Evolutionary conservation across 2,329 filamentous ascomycete genomes (phyloP).

Genomic region (Graphilbum ipis-grandicollis): DNA sequence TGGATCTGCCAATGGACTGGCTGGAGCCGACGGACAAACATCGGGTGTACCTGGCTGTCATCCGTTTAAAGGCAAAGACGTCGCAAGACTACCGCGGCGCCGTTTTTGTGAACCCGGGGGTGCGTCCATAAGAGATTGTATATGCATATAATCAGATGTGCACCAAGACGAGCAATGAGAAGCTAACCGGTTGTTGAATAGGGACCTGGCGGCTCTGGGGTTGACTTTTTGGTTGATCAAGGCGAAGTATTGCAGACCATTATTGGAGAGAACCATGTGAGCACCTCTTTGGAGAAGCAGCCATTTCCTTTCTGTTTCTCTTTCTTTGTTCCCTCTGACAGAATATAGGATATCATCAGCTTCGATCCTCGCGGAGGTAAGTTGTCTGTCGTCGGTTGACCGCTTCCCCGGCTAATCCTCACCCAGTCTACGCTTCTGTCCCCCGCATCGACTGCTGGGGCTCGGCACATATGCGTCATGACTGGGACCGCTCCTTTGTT

Average conservation of each 20-base stretch:
- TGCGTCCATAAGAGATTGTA: background rate
- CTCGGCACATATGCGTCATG: conserved; percentile 19
- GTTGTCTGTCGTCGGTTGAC: too few species aligned
- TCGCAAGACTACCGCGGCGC: conserved; percentile 14
- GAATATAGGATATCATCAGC: conserved; percentile 25
- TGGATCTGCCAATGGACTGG: conserved; percentile 23
- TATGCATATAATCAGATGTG: background rate
- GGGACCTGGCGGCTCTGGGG: conserved; percentile 30
- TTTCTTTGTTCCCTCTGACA: background rate
- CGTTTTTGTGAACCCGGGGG: conserved; percentile 21
- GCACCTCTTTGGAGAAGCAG: conserved; percentile 5
- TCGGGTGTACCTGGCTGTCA: conserved; percentile 18
- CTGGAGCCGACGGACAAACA: conserved; percentile 16
- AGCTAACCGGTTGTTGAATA: conserved; percentile 4
- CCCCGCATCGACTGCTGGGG: conserved; percentile 34
- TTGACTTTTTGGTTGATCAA: conserved; percentile 17
- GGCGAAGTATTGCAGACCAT: conserved; percentile 21
- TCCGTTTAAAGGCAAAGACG: conserved; percentile 16
- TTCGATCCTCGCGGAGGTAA: conserved; percentile 31
- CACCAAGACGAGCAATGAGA: too few species aligned
- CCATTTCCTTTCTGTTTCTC: too few species aligned
- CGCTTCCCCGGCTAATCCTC: too few species aligned
- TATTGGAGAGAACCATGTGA: conserved; percentile 26
- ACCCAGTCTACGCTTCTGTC: conserved; percentile 27
- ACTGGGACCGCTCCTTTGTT: conserved; percentile 25